Conservation (phyloP, 1,139 yeast genomes). For the Meyerozyma carpophila region DNA sequence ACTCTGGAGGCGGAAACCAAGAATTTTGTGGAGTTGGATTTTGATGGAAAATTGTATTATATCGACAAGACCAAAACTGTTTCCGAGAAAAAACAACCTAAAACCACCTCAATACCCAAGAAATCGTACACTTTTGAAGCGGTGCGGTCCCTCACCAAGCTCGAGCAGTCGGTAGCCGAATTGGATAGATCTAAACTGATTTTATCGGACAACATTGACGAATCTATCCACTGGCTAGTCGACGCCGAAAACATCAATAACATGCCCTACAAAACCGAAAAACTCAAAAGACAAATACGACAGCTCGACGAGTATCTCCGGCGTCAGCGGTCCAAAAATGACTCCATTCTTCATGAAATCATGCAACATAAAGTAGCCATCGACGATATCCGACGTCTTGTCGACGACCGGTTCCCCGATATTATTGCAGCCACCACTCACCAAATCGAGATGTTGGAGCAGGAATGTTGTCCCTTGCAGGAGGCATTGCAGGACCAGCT, state of each 20-base stretch:
- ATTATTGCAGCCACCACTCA: slow-evolving; percentile 14
- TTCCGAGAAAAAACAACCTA: not conserved
- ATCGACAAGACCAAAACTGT: slow-evolving; percentile 7
- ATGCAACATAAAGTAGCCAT: slow-evolving; percentile 20
- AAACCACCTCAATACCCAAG: not conserved
- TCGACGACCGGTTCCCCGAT: slow-evolving; percentile 14
- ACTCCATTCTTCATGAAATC: slow-evolving; percentile 22
- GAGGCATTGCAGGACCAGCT: slow-evolving; percentile 17
- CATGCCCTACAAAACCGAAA: slow-evolving; percentile 2
- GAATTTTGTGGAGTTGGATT: slow-evolving; percentile 15
- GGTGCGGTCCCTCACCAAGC: slow-evolving; percentile 27
- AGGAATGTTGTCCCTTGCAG: slow-evolving; percentile 25
- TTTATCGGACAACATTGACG: slow-evolving; percentile 4
- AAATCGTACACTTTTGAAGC: slow-evolving; percentile 31
- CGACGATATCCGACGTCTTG: slow-evolving; percentile 15
- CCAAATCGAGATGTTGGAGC: slow-evolving; percentile 22
- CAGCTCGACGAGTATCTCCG: slow-evolving; percentile 14
- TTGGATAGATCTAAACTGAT: slow-evolving; percentile 12
- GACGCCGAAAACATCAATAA: slow-evolving; percentile 3
- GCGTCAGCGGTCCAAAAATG: slow-evolving; percentile 21
- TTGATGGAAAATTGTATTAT: slow-evolving; percentile 14
- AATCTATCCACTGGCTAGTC: not conserved
- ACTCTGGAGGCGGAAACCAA: slow-evolving; percentile 1
- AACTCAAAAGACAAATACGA: slow-evolving; percentile 3
- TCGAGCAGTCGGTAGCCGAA: slow-evolving; percentile 28